phyloP scores from a whole-genome alignment of 257 asterid genomes.

The Przewalskia tangutica region DNA sequence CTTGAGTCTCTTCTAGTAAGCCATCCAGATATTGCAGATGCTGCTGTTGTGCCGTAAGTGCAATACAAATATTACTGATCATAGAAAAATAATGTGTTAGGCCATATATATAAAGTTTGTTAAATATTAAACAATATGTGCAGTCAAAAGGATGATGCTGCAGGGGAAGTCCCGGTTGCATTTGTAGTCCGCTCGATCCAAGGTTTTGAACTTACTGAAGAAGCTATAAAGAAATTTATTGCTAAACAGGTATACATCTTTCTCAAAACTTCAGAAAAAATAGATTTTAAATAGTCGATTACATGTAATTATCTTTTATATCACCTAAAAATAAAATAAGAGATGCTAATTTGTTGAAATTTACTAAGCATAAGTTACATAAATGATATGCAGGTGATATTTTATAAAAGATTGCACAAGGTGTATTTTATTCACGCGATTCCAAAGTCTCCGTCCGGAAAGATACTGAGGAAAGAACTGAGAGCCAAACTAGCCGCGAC shows the following conservation, averaged over 20 bases:
- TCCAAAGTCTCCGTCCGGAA: constrained; percentile 86
- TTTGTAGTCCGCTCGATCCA: constrained; percentile 56
- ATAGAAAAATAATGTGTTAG: too few relatives aligned
- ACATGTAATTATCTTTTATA: too few relatives aligned
- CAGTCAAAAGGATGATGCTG: constrained; percentile 72
- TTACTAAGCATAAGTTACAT: background rate
- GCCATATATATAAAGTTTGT: too few relatives aligned
- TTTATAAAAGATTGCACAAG: constrained; percentile 72
- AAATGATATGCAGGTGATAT: constrained; percentile 47
- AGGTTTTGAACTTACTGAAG: constrained; percentile 59
- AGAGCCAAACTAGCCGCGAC: constrained; percentile 48
- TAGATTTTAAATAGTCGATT: too few relatives aligned
- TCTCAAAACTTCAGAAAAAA: background rate
- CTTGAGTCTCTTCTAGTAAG: constrained; percentile 73
- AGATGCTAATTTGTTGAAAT: too few relatives aligned
- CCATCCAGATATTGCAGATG: constrained; percentile 65
- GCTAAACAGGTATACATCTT: constrained; percentile 53
- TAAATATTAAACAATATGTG: background rate
- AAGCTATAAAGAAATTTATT: constrained; percentile 57
- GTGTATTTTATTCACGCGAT: constrained; percentile 67
- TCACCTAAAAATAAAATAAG: too few relatives aligned
- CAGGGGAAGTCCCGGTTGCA: constrained; percentile 93
- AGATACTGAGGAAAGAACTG: constrained; percentile 74
- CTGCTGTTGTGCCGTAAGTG: constrained; percentile 90
- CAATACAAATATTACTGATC: background rate